Conservation (phyloP, 2,329 filamentous ascomycete genomes). For the Penicillium sp. region DNA sequence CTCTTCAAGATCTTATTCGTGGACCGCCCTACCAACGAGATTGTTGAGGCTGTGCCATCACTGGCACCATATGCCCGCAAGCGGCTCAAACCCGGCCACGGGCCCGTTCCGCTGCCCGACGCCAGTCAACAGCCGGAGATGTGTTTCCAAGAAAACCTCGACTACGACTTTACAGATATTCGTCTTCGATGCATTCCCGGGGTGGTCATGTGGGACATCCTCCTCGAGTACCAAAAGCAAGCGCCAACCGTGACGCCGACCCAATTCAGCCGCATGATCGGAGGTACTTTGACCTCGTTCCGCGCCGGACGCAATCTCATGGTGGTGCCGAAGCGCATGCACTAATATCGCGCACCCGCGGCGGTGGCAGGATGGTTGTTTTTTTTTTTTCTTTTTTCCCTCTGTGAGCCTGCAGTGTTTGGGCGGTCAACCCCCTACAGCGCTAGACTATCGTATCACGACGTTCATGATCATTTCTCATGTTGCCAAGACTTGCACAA, state of each 20-base stretch:
- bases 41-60: conserved; percentile 29
- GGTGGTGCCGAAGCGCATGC: conserved; percentile 3
- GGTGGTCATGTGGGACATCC: conserved; percentile 31
- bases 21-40: conserved; percentile 22
- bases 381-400: too few relatives aligned
- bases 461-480: too few relatives aligned
- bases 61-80: conserved; percentile 26
- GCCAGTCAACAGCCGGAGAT: conserved; percentile 16
- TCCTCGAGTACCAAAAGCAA: conserved; percentile 32
- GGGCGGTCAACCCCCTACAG: too few relatives aligned
- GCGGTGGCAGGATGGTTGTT: too few relatives aligned
- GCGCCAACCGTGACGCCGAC: conserved; percentile 18
- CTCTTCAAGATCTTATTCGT: conserved; percentile 29
- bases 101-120: conserved; percentile 19
- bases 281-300: conserved; percentile 26
- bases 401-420: too few relatives aligned
- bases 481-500: too few relatives aligned
- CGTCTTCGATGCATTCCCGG: conserved; percentile 27
- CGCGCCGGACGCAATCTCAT: conserved; percentile 13
- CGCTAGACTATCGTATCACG: too few relatives aligned
- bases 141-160: conserved; percentile 26
- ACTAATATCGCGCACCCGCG: neutral
- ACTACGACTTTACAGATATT: conserved; percentile 30
- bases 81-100: conserved; percentile 22
- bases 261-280: conserved; percentile 24